Evolutionary conservation across 2,329 filamentous ascomycete genomes (phyloP).

Genomic region (Bipolaris bicolor): DNA sequence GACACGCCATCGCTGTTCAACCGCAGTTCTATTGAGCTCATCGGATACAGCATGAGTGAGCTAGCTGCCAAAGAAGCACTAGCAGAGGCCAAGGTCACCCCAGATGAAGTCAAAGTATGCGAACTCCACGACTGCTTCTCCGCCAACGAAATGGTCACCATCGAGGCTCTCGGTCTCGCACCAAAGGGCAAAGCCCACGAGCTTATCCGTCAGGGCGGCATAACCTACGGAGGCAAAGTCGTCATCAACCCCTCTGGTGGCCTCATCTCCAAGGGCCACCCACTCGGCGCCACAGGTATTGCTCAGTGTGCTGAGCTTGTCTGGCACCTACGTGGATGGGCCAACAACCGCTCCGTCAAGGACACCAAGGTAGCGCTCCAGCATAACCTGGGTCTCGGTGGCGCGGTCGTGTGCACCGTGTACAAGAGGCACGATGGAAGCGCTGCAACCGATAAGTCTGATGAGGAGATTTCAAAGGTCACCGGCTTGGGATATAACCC

Average conservation of each 20-base stretch:
- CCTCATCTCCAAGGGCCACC: slow-evolving; percentile 94
- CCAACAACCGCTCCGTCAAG: slow-evolving; percentile 79
- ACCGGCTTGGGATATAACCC: slow-evolving; percentile 88
- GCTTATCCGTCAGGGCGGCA: slow-evolving; percentile 83
- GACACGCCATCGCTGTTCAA: slow-evolving; percentile 83
- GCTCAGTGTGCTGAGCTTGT: slow-evolving; percentile 94
- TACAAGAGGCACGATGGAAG: slow-evolving; percentile 84
- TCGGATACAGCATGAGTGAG: slow-evolving; percentile 86
- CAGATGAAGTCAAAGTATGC: slow-evolving; percentile 78
- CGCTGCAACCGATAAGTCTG: slow-evolving; percentile 65
- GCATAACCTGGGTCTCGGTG: slow-evolving; percentile 91
- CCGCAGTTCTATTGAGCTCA: slow-evolving; percentile 79
- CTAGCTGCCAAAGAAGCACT: slow-evolving; percentile 73
- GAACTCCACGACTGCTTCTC: slow-evolving; percentile 98
- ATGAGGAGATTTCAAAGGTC: slow-evolving; percentile 67
- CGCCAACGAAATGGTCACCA: slow-evolving; percentile 88
- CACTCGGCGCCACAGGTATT: slow-evolving; percentile 90
- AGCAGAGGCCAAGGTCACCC: slow-evolving; percentile 70
- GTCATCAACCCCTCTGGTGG: slow-evolving; percentile 94
- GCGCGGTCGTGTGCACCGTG: slow-evolving; percentile 87
- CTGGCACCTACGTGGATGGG: slow-evolving; percentile 96
- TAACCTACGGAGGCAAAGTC: slow-evolving; percentile 84
- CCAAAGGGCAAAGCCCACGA: slow-evolving; percentile 87
- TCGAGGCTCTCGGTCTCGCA: slow-evolving; percentile 82
- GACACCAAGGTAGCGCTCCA: slow-evolving; percentile 78